Evolutionary conservation across 2,329 filamentous ascomycete genomes (phyloP).

Genomic region (Fusarium clavum): DNA sequence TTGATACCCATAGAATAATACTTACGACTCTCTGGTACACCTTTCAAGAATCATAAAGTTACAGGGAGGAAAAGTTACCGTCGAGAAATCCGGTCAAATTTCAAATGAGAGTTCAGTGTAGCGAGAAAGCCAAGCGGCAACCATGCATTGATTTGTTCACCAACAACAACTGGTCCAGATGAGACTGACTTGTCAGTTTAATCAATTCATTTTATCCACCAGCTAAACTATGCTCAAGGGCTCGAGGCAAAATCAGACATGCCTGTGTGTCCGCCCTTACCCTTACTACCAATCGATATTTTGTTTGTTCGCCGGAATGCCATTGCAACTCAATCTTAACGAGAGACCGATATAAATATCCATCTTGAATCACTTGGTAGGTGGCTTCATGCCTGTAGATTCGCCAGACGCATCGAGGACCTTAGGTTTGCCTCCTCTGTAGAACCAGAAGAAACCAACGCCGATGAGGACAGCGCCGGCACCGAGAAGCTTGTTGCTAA

Average conservation of each 20-base stretch:
- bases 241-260: neutral
- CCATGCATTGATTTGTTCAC: neutral
- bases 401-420: slow-evolving; percentile 23
- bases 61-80: rapidly evolving
- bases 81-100: neutral
- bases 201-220: neutral
- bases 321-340: neutral
- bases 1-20: neutral
- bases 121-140: neutral
- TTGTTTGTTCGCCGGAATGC: neutral
- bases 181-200: neutral
- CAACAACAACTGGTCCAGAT: neutral
- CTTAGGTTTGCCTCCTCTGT: slow-evolving; percentile 30
- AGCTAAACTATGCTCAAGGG: neutral
- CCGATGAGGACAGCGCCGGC: slow-evolving; percentile 25
- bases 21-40: neutral
- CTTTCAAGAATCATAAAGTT: neutral
- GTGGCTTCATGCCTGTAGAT: slow-evolving; percentile 2
- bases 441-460: slow-evolving; percentile 35
- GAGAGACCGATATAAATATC: neutral
- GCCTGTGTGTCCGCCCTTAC: neutral
- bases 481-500: slow-evolving; percentile 34
- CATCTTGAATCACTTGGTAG: slow-evolving; percentile 28
- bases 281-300: neutral
- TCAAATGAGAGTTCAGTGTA: neutral